Base-by-base conservation (phyloP, 768 basidiomycete genomes). In the Leucocoprinus birnbaumii region DNA sequence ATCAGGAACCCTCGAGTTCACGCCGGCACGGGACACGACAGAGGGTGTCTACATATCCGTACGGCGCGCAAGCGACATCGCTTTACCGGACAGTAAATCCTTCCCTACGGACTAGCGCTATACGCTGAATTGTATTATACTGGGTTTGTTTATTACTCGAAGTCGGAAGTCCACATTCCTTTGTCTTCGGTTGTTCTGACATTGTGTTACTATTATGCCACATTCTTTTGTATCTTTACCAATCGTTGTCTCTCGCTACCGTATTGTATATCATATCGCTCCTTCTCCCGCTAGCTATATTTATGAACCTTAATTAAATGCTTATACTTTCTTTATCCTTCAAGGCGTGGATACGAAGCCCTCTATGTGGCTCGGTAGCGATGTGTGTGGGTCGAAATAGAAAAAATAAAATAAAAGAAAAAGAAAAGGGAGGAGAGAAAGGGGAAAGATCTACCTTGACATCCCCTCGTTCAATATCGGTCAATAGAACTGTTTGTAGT, bases 11-110 rank as follows among this genome's bases (percentile, higher is more conserved):
- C 38, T 19, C 48, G 9, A 37, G 19, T 38, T 34, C 45, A 14
- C 53, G 53, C 18, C 52, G 45, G 10, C 45, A 47, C 38, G 53
- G 53, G 27, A 46, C 47, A 25, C 53, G 53, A 55, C 53, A 48
- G 34, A 55, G 53, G 34, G 37, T 41, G 24, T 37, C 53, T 42
- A 55, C 25, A 8, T 48, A 48, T 19, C 53, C 53, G 3, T 55
- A 48, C 40, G 46, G 46, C 25, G 46, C 41, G 24, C 53, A 48
- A 16, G 16, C 46, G 31, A 31, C 31, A 31, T 31, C 31, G 5
- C 31, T 31, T 11, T 31, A 31, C 11, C 5, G 31, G 31, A 31
- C 31, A 31, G 7, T 27, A n/a, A 41, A 35, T 34, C 19, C 53
- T 26, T 48, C 46, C 19, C 11, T 48, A 25, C 35, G 44, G 52